These are phyloP conservation scores for Pseudogymnoascus sp. DNA, from an alignment of 2,329 filamentous ascomycete species.

Conservation along the genomic window DNA sequence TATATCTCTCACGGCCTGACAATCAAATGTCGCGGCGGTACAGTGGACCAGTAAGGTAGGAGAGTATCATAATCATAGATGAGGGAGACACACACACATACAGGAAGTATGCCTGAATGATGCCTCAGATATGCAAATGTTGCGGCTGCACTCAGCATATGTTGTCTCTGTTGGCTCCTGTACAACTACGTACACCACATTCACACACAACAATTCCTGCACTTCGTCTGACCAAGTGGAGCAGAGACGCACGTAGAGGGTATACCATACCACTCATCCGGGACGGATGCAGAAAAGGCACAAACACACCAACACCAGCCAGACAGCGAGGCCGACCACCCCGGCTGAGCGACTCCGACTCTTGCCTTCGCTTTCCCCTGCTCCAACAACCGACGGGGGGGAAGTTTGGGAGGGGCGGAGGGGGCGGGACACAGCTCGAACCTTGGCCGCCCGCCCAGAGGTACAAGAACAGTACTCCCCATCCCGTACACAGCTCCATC, in stretches of 20 bases:
- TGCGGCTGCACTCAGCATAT: not conserved
- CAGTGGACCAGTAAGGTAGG: not conserved
- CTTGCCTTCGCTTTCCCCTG: not conserved
- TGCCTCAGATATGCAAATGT: not conserved
- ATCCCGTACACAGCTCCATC: not conserved
- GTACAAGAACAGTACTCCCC: not conserved
- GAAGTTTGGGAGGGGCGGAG: not conserved
- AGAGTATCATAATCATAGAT: not conserved
- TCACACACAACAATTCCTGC: not conserved
- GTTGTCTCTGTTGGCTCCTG: not conserved
- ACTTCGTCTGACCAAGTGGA: not conserved
- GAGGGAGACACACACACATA: not conserved
- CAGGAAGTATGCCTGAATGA: not conserved
- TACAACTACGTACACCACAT: not conserved
- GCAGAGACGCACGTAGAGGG: not conserved
- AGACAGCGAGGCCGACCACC: not conserved
- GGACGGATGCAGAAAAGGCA: not conserved
- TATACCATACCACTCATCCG: not conserved
- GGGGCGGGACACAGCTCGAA: not conserved
- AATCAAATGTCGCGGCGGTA: not conserved
- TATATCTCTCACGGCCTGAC: not conserved
- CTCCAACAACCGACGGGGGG: not conserved
- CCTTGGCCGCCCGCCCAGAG: conserved; percentile 1
- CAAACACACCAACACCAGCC: not conserved
- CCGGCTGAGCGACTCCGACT: not conserved